Percentiles rank a stretch among this genome's conserved stretches.
Evolutionary conservation across 2,329 filamentous ascomycete species (phyloP).

Genomic region (Exophiala sp.): DNA sequence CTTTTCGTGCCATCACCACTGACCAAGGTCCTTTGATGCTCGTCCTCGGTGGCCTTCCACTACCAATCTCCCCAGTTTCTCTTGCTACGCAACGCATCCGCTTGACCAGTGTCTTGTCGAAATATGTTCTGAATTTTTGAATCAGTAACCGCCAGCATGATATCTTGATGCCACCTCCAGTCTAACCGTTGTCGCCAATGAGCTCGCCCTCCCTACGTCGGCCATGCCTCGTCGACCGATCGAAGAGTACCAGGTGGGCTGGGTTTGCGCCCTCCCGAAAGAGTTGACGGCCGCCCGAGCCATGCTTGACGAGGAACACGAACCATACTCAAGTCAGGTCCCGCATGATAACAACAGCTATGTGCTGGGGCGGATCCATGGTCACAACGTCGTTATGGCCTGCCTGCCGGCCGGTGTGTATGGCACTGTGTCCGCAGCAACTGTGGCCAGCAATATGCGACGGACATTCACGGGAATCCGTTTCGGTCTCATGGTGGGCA

Average conservation of each 20-base stretch:
- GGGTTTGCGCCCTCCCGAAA: constrained; percentile 12
- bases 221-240: background rate
- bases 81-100: too few relatives aligned
- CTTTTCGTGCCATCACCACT: too few relatives aligned
- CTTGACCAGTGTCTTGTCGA: too few relatives aligned
- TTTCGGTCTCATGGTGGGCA: background rate
- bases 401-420: constrained; percentile 28
- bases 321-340: constrained; percentile 6
- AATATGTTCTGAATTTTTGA: background rate
- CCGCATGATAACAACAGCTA: constrained; percentile 15
- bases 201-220: background rate
- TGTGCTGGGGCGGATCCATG: constrained; percentile 21
- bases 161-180: too few relatives aligned
- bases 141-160: background rate
- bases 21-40: too few relatives aligned
- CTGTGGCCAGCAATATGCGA: constrained; percentile 9
- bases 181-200: background rate
- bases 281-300: constrained; percentile 28
- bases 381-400: constrained; percentile 22
- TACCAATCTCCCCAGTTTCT: too few relatives aligned
- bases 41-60: too few relatives aligned
- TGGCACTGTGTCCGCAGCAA: constrained; percentile 27
- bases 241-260: constrained; percentile 11
- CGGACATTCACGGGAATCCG: background rate
- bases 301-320: constrained; percentile 27